These are phyloP conservation scores for Acacia crassicarpa DNA, from an alignment of 306 rosid species.

Conservation along the genomic window DNA sequence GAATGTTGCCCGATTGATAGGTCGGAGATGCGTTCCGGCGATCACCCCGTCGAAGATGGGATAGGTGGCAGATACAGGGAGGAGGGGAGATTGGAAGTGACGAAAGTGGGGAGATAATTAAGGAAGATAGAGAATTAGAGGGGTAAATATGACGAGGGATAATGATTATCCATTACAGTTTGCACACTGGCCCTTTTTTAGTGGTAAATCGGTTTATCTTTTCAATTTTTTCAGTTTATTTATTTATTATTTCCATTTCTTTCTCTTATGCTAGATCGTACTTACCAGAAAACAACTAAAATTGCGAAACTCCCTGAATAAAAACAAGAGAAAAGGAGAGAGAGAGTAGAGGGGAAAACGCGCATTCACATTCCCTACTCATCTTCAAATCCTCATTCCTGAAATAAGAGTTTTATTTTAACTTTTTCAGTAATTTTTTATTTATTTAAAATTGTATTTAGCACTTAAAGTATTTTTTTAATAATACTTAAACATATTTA, in stretches of 20 bases:
- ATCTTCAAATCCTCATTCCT: no score
- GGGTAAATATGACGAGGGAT: constrained; percentile 7
- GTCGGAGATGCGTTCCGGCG: constrained; percentile 62
- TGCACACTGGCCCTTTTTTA: constrained; percentile 4
- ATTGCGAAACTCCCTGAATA: not conserved
- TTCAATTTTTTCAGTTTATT: not conserved
- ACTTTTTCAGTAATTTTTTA: no score
- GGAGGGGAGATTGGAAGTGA: constrained; percentile 26
- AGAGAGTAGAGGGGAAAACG: not conserved
- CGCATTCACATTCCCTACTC: no score
- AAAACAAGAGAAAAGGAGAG: not conserved
- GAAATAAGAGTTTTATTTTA: no score
- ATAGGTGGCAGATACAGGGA: constrained; percentile 27
- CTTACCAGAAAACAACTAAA: not conserved
- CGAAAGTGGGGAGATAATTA: constrained; percentile 41
- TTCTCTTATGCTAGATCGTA: not conserved
- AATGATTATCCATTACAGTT: constrained; percentile 38
- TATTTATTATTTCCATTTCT: not conserved
- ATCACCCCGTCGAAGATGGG: constrained; percentile 34
- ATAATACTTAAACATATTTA: no score
- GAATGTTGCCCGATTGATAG: constrained; percentile 48
- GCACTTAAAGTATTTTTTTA: no score
- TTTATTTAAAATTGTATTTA: no score
- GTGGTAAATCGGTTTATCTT: not conserved
- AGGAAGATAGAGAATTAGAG: constrained; percentile 34